phyloP scores from a whole-genome alignment of 768 basidiomycete genomes.

The Tephrocybe sp. region DNA sequence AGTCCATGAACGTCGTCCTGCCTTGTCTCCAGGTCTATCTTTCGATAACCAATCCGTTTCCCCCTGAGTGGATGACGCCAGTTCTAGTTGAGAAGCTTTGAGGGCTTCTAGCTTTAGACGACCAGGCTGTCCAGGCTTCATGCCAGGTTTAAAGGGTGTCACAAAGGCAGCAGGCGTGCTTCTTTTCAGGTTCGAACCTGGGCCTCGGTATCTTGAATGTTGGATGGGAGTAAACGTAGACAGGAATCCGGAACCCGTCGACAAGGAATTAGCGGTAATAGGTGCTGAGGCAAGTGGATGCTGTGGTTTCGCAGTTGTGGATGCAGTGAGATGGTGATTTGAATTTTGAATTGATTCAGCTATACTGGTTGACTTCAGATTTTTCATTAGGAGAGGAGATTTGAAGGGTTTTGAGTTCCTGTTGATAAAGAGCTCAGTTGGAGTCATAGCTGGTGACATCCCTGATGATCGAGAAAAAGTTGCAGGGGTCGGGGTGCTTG shows the following conservation, averaged over 20 bases:
- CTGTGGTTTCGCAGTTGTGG: conserved; percentile 28
- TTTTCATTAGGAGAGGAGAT: conserved; percentile 39
- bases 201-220: conserved; percentile 7
- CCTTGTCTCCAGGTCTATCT: conserved; percentile 14
- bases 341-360: conserved; percentile 33
- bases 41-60: conserved; percentile 13
- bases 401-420: conserved; percentile 42
- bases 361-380: not conserved
- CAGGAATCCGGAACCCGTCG: conserved; percentile 1
- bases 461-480: conserved; percentile 23
- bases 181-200: conserved; percentile 14
- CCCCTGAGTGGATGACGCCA: conserved; percentile 12
- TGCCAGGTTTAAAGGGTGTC: conserved; percentile 62
- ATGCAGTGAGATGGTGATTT: conserved; percentile 11
- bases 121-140: conserved; percentile 45
- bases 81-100: conserved; percentile 16
- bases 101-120: conserved; percentile 24
- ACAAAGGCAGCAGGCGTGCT: conserved; percentile 45
- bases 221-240: conserved; percentile 14
- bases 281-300: conserved; percentile 35
- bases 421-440: conserved; percentile 9
- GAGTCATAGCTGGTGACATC: conserved; percentile 6
- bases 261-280: conserved; percentile 15
- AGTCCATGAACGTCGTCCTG: conserved; percentile 1
- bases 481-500: conserved; percentile 41